Base-by-base conservation (phyloP, 768 basidiomycete genomes). In the Lepiota venenata region DNA sequence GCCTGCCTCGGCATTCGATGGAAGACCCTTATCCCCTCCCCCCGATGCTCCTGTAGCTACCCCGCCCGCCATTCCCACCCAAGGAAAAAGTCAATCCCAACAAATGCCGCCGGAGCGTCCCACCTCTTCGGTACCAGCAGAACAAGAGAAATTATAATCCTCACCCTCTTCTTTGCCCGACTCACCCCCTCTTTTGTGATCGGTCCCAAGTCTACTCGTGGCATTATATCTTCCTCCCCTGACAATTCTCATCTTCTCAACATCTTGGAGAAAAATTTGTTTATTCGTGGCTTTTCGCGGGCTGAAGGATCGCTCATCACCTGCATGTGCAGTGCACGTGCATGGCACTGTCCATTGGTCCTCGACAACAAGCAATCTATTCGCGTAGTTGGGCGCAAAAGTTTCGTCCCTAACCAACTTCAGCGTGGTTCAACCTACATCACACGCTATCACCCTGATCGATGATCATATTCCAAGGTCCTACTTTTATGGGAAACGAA, bases 71-170 rank as follows among this genome's bases (percentile, higher is more conserved):
- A 32, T 4, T 32, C 84, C 48, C 67, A 78, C 39, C 78, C 83
- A 25, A 15, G 78, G 79, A 52, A 77, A 78, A 62, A 80, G 81
- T 25, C 86, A 85, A 63, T 80, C 80, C 29, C 86, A 85, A 63
- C 79, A 82, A 49, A 77, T 80, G 35, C 81, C 83, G 16, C 80
- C 77, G 48, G 87, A 85, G 64, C 82, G 81, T 60, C 86, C 85
- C 7, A 85, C 71, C 61, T 75, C 80, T 14, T 74, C 79, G 5
- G 71, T 29, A 40, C 45, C 76, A 18, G 78, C 81, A 49, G 79
- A 81, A 62, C 70, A 71, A 40, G 77, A 74, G 45, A 77, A 70
- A 64, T 78, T 69, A 77, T 65, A 61, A 60, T 56, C 61, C 57
- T 60, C 50, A 59, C 58, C 58, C 58, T 71, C 60, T 68, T 69